Percentiles rank a stretch among this genome's conserved stretches.
phyloP scores from a whole-genome alignment of 176 grass and related monocot species.

The Bonia amplexicaulis region DNA sequence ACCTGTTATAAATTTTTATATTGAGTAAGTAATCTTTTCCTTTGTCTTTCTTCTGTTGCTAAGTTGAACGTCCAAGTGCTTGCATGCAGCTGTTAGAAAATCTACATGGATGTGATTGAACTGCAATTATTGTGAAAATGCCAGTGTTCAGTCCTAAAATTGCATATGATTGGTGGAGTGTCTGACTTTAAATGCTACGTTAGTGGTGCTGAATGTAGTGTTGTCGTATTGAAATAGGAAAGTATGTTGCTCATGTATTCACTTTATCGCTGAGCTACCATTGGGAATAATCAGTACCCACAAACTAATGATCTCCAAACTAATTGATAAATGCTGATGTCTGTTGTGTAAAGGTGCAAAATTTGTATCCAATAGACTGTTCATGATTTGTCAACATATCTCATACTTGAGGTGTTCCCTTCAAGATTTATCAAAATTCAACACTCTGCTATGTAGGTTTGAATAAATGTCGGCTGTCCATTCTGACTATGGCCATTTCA shows the following conservation, averaged over 20 bases:
- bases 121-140: conserved; percentile 2
- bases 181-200: not conserved
- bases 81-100: not conserved
- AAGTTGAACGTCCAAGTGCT: conserved; percentile 5
- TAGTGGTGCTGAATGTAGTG: not conserved
- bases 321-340: not conserved
- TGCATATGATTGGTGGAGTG: not conserved
- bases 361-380: not conserved
- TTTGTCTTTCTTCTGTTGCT: conserved; percentile 14
- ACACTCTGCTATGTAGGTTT: not conserved
- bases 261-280: not conserved
- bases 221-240: not conserved
- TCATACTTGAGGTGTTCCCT: not conserved
- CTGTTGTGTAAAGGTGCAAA: not conserved
- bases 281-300: conserved; percentile 1
- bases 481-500: conserved; percentile 29
- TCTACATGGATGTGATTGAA: not conserved
- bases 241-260: conserved; percentile 2
- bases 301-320: not conserved
- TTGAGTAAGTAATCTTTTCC: conserved; percentile 41
- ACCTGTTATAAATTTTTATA: conserved; percentile 55
- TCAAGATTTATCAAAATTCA: conserved; percentile 1
- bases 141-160: not conserved
- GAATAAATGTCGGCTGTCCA: conserved; percentile 6
- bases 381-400: conserved; percentile 3